Evolutionary conservation across 1,139 yeast species (phyloP), one percentile per base, ranked within the genome.

Genomic region (Meyerozyma elateridarum): DNA sequence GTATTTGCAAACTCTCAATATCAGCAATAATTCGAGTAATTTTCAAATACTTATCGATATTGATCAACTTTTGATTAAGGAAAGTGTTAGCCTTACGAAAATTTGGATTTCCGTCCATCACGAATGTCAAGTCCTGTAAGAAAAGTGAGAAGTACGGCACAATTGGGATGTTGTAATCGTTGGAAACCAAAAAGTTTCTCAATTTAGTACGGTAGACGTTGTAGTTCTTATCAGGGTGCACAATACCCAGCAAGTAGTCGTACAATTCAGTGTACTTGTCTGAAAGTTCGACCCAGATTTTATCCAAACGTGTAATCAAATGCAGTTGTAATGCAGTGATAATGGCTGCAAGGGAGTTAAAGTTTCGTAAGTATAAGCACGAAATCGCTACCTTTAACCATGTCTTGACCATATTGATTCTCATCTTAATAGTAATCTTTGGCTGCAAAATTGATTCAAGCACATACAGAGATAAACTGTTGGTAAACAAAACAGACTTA

Each of bases 311-410:
- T 3, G 88, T 76, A 32, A 89, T 69, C 30, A 85, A 71, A 47
- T 85, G 91, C 28, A 87, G 80, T 56, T 88, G 96, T 42, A 89
- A 67, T 0, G 95, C 76, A 0, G 93, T 82, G 53, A 88, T 75
- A 33, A 89, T 84, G 0, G 95, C 85, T n/a, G 95, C 91, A 36
- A 87, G 63, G 0, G 95, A 79, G 54, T 89, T 89, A 62, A 81
- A 85, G 52, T 88, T 88, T 38, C 93, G 68, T 48, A 87, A 64
- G 46, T 84, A 83, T 34, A 81, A 66, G 48, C 94, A 79, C n/a
- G 89, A 82, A 36, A 84, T 73, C 0, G 94, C 91, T 28, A 87
- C 71, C 49, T 84, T 85, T 41, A 89, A 64, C 96, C 97, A 89
- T 14, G 79, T 76, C 52, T 82, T 82, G 24, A 88, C 59, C 30